Base-by-base conservation (phyloP, 176 grass and related monocot species). In the Elaeis guineensis region DNA sequence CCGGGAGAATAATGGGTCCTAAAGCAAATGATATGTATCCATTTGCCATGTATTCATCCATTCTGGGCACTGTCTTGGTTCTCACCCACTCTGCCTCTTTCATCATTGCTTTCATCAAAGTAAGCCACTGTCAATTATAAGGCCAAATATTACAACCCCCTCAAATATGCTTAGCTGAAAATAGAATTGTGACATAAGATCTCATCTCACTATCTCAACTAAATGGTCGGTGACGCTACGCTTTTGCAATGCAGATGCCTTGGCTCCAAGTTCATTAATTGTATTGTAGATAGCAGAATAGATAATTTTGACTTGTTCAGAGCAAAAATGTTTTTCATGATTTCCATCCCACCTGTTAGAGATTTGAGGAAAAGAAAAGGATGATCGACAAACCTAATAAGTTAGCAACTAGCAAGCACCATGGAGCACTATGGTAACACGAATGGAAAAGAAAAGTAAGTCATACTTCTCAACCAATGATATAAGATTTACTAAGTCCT, bases 271-370 rank as follows among this genome's bases (percentile, higher is more conserved):
- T 35, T 90, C 83, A 63, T 84, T 87, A 3, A 82, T 75, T 29
- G 86, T 77, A 19, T 50, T 63, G 51, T 69, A 78, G 28, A 90
- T 35, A 62, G 86, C 75, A 62, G 57, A 72, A 79, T 84, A 90
- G 17, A 90, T 69, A 19, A 95, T 80, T 61, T 82, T 65, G 28
- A 95, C 86, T 26, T 90, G 71, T 48, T 95, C 77, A 3, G 82
- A 84, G 72, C 57, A 87, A 35, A 71, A 84, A 5, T 85, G 67
- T 39, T 75, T 60, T 61, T 72, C 16, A 49, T 72, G 35, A 51
- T 87, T 74, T n/a, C 56, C 80, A 50, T 90, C 80, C 91, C 86
- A 95, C 77, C 91, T 90, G 56, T 72, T 39, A 19, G 16, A 49
- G 1, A 48, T 63, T 11, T 2, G 18, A 21, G 21, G 6, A 63